These are phyloP conservation scores for Ilex aquifolium DNA, from an alignment of 257 asterid species.

Conservation along the genomic window DNA sequence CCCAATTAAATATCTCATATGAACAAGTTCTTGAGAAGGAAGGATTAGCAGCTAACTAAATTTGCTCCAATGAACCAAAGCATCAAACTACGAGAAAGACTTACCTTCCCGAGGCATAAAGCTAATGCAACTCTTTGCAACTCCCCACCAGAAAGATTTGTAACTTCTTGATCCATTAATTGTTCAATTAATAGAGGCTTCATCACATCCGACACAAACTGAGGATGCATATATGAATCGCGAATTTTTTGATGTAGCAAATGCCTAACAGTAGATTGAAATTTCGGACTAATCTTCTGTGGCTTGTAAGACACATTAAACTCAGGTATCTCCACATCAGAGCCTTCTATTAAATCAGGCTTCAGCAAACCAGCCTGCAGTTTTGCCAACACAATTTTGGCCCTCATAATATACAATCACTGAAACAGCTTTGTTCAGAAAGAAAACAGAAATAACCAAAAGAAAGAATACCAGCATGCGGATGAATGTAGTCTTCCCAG, in stretches of 20 bases:
- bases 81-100: neutral
- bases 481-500: conserved; percentile 95
- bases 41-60: too few species aligned
- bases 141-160: conserved; percentile 99
- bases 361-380: conserved; percentile 85
- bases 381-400: neutral
- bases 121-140: conserved; percentile 91
- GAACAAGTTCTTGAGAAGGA: too few species aligned
- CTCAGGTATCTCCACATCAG: conserved; percentile 84
- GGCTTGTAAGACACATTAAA: conserved; percentile 96
- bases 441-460: neutral
- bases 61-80: too few species aligned
- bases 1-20: too few species aligned
- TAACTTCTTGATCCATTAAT: conserved; percentile 94
- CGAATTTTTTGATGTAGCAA: conserved; percentile 77
- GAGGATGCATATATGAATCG: conserved; percentile 86
- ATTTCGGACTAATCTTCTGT: conserved; percentile 89
- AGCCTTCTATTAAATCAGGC: conserved; percentile 75
- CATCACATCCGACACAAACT: conserved; percentile 92
- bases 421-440: conserved; percentile 1
- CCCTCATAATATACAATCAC: conserved; percentile 7
- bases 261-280: conserved; percentile 58
- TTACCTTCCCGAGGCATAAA: conserved; percentile 95
- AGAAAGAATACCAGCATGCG: conserved; percentile 73
- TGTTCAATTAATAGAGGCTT: conserved; percentile 96